phyloP scores from a whole-genome alignment of 768 basidiomycete genomes.

The Pholiota microspora region DNA sequence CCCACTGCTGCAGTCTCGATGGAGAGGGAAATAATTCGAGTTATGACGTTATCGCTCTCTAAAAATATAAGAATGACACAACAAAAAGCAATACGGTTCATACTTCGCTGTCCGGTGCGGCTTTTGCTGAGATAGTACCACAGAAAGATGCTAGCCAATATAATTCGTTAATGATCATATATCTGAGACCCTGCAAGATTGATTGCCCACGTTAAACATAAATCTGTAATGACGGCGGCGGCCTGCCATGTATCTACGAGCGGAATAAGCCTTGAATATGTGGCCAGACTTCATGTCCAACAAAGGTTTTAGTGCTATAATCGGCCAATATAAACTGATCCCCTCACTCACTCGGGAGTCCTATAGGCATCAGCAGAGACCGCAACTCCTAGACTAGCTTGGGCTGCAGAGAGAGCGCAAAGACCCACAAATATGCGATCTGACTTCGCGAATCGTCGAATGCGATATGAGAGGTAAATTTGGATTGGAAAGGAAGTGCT shows the following conservation, averaged over 20 bases:
- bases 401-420: constrained; percentile 17
- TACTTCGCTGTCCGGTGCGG: constrained; percentile 24
- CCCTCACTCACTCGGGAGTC: constrained; percentile 18
- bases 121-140: constrained; percentile 24
- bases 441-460: constrained; percentile 22
- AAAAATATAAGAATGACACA: not conserved
- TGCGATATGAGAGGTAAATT: constrained; percentile 29
- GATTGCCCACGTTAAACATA: constrained; percentile 26
- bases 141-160: constrained; percentile 15
- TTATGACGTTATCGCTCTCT: constrained; percentile 29
- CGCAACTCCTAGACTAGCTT: constrained; percentile 22
- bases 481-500: constrained; percentile 31
- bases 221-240: constrained; percentile 24
- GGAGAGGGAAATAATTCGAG: constrained; percentile 24
- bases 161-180: not conserved
- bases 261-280: constrained; percentile 23
- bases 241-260: constrained; percentile 29
- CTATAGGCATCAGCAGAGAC: constrained; percentile 22
- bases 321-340: too few relatives aligned
- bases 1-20: constrained; percentile 30
- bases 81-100: not conserved
- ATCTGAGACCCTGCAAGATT: not conserved
- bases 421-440: constrained; percentile 19
- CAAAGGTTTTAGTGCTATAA: not conserved
- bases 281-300: constrained; percentile 19